Percentiles rank a stretch among this genome's conserved stretches.
Conservation (phyloP, 768 basidiomycete genomes). For the Naganishia vishniacii region DNA sequence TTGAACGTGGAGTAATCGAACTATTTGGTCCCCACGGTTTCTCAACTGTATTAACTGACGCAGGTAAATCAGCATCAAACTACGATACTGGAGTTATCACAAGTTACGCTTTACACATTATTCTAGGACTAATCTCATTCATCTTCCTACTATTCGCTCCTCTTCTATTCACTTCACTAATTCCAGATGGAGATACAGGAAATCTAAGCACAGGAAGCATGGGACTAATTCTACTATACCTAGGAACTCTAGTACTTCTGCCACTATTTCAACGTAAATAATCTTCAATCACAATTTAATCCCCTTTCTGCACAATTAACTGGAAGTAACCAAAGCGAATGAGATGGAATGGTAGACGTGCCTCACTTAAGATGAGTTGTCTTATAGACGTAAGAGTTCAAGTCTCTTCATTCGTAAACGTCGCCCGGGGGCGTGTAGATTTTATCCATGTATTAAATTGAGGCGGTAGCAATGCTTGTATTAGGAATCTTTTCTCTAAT, state of each 20-base stretch:
- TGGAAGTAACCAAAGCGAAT: constrained; percentile 23
- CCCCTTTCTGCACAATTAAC: not conserved
- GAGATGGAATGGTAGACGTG: constrained; percentile 27
- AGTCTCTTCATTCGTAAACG: constrained; percentile 28
- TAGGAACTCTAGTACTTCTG: constrained; percentile 6
- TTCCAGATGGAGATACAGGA: not conserved
- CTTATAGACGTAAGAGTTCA: constrained; percentile 26
- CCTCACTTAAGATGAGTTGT: constrained; percentile 30
- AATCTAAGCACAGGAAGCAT: constrained; percentile 5
- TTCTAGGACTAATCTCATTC: too few relatives aligned
- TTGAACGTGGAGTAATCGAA: constrained; percentile 26
- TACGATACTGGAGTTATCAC: constrained; percentile 9
- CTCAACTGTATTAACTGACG: constrained; percentile 11
- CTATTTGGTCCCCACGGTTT: constrained; percentile 28
- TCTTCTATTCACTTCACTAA: too few relatives aligned
- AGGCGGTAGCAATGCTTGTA: constrained; percentile 24
- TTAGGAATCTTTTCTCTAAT: constrained; percentile 32
- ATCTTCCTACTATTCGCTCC: too few relatives aligned
- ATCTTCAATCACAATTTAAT: not conserved
- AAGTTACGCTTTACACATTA: constrained; percentile 10
- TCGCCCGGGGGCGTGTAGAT: too few relatives aligned
- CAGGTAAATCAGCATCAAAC: constrained; percentile 3
- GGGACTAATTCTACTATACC: constrained; percentile 16
- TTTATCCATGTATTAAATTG: constrained; percentile 5
- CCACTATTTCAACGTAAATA: not conserved